Percentiles rank a stretch among this genome's conserved stretches.
Conservation (phyloP, 2,329 filamentous ascomycete genomes). For the Pseudohalonectria lignicola region DNA sequence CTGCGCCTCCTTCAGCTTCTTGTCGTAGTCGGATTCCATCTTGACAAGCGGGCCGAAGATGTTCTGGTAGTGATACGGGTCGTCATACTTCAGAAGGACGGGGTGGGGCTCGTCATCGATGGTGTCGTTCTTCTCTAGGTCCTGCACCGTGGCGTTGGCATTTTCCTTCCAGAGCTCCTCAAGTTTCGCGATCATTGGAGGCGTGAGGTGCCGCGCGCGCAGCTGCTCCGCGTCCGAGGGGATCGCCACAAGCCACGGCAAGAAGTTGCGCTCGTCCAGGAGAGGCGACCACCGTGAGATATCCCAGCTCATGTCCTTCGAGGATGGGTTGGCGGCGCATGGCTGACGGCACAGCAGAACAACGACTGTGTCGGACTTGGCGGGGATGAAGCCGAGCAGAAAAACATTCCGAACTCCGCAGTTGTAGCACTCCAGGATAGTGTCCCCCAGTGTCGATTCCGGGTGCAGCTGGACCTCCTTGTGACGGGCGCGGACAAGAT, state of each 20-base stretch:
- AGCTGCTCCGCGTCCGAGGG: slow-evolving; percentile 94
- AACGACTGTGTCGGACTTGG: slow-evolving; percentile 96
- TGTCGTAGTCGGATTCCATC: slow-evolving; percentile 98
- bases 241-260: slow-evolving; percentile 82
- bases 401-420: slow-evolving; percentile 99
- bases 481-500: slow-evolving; percentile 91
- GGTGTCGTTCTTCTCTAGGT: slow-evolving; percentile 82
- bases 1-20: slow-evolving; percentile 96
- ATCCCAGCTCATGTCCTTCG: slow-evolving; percentile 99
- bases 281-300: slow-evolving; percentile 95
- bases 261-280: slow-evolving; percentile 91
- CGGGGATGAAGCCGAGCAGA: slow-evolving; percentile 91
- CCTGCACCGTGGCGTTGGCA: slow-evolving; percentile 73
- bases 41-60: slow-evolving; percentile 97
- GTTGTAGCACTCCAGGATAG: slow-evolving; percentile 96
- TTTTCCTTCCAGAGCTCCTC: slow-evolving; percentile 99
- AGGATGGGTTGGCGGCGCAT: slow-evolving; percentile 86
- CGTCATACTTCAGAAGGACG: slow-evolving; percentile 87
- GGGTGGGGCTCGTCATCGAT: slow-evolving; percentile 93
- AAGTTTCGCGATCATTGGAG: slow-evolving; percentile 88
- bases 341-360: slow-evolving; percentile 94
- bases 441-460: slow-evolving; percentile 85
- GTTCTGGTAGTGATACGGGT: slow-evolving; percentile 97
- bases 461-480: slow-evolving; percentile 98
- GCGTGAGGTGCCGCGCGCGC: slow-evolving; percentile 82